These are phyloP conservation scores for Abelmoschus esculentus DNA, from an alignment of 345 rosid genomes.

Conservation along the genomic window DNA sequence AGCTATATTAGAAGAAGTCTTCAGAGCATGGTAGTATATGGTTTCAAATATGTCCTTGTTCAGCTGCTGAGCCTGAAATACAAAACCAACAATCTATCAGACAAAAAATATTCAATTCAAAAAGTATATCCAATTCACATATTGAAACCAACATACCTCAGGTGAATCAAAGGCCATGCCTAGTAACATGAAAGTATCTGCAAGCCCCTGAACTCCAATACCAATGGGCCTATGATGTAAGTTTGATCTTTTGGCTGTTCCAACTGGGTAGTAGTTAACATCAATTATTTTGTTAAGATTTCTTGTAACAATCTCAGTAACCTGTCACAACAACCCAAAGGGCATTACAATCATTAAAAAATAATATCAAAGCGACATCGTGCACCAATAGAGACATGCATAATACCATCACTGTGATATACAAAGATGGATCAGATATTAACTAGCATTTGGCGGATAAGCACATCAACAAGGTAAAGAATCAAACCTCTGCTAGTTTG, in stretches of 20 bases:
- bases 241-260: conserved; percentile 74
- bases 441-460: not conserved
- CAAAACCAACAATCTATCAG: conserved; percentile 12
- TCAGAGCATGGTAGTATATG: conserved; percentile 74
- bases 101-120: not conserved
- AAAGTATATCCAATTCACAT: not conserved
- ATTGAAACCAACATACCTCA: conserved; percentile 48
- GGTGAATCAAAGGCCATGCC: conserved; percentile 87
- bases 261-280: conserved; percentile 86
- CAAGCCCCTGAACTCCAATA: conserved; percentile 93
- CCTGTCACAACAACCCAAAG: conserved; percentile 5
- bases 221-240: conserved; percentile 81
- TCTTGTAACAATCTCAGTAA: conserved; percentile 12
- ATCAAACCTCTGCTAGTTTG: conserved; percentile 75
- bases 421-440: not conserved
- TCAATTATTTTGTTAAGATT: conserved; percentile 74
- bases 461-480: conserved; percentile 1
- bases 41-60: conserved; percentile 89
- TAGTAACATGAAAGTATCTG: conserved; percentile 78
- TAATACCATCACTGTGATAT: not conserved
- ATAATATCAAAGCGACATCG: not conserved
- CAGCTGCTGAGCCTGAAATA: conserved; percentile 69
- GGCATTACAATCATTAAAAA: not conserved
- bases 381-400: not conserved
- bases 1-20: conserved; percentile 67